These are phyloP conservation scores for Exophiala sideris DNA, from an alignment of 2,329 filamentous ascomycete species.

Conservation along the genomic window DNA sequence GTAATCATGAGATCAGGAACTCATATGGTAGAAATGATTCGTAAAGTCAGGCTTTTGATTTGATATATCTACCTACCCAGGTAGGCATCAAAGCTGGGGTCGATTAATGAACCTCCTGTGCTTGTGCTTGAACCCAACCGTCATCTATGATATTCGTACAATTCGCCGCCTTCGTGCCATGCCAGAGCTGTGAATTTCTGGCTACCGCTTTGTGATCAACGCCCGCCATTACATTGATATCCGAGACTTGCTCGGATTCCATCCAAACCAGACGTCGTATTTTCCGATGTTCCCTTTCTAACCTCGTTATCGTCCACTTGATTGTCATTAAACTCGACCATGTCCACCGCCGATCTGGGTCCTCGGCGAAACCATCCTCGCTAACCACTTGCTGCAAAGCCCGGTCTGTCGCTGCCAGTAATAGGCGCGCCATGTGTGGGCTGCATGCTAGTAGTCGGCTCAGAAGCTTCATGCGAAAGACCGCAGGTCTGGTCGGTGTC, in stretches of 20 bases:
- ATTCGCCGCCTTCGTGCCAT: slow-evolving; percentile 13
- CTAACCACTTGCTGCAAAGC: slow-evolving; percentile 52
- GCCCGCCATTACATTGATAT: slow-evolving; percentile 28
- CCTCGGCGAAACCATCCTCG: slow-evolving; percentile 37
- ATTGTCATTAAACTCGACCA: slow-evolving; percentile 48
- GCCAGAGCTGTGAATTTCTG: slow-evolving; percentile 43
- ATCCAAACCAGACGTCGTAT: slow-evolving; percentile 31
- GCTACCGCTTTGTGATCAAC: slow-evolving; percentile 36
- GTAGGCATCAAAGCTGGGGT: neutral
- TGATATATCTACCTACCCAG: slow-evolving; percentile 9
- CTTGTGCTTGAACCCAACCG: slow-evolving; percentile 20
- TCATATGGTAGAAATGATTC: no score
- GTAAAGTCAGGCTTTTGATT: slow-evolving; percentile 15
- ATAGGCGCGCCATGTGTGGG: slow-evolving; percentile 53
- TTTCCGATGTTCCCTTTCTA: slow-evolving; percentile 37
- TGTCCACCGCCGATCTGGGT: slow-evolving; percentile 35
- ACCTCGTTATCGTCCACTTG: slow-evolving; percentile 44
- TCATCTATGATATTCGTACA: slow-evolving; percentile 18
- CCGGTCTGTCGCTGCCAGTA: slow-evolving; percentile 52
- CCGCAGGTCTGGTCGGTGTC: slow-evolving; percentile 40
- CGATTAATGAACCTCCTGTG: slow-evolving; percentile 23
- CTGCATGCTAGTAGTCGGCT: slow-evolving; percentile 51
- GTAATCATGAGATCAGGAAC: no score
- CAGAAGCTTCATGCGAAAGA: slow-evolving; percentile 50
- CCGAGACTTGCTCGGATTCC: slow-evolving; percentile 8